Base-by-base conservation (phyloP, 1,139 yeast species). In the Kluyveromyces sp. region DNA sequence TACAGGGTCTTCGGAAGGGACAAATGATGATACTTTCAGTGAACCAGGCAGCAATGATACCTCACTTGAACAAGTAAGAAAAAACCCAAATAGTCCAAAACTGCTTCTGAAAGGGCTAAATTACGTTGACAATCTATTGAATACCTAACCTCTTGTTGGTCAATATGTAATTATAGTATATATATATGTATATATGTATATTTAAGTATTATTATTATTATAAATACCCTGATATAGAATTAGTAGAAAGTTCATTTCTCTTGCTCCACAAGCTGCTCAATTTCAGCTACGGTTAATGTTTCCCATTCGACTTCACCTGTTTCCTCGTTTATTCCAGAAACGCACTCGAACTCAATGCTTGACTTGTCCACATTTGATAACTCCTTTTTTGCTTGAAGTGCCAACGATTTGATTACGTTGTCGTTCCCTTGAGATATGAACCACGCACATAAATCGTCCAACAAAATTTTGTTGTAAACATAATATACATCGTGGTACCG, bases 361-460 rank as follows among this genome's bases (percentile, higher is more conserved):
- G 52, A 53, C 37, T 52, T 53, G 8, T 47, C 37, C 2, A 56
- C 33, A 7, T 39, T 40, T 26, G 53, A 54, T 6, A 61, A 38
- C 42, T 60, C 60, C 29, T 53, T 56, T 36, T 59, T 56, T 34
- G 88, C 62, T 54, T 87, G 95, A 48, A 78, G 81, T 0, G 92
- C 85, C 38, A 90, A 65, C 34, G 77, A 72, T 47, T 86, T 68
- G 8, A 90, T 61, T 27, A 82, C 73, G 37, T 66, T 68, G 45
- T 67, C 70, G 32, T 64, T 65, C 34, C 75, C 78, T 34, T 69
- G 66, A 15, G 75, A 64, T 43, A 89, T 78, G 25, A 86, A 63
- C 95, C 96, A 92, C 3, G 84, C 71, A 47, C 88, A 74, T 54
- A 89, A 71, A 62, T 92, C 97, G 57, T 86, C 92, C 8, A 90